A percentile compares a stretch with the other conserved stretches of the same genome.
Conservation (phyloP, 2,329 filamentous ascomycete species). For the Pseudopyrenochaeta lycopersici region DNA sequence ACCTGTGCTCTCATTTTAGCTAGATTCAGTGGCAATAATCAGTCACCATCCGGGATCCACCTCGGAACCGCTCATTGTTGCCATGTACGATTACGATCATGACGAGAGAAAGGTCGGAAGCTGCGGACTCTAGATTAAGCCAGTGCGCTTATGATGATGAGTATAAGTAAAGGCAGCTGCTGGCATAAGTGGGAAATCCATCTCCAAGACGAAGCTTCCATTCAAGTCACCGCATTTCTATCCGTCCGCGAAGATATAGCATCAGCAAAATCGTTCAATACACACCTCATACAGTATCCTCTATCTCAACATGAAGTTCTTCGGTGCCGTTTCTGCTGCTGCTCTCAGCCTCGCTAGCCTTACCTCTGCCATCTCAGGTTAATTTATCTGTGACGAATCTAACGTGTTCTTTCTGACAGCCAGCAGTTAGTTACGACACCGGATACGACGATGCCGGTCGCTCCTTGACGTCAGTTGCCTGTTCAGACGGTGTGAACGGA, state of each 20-base stretch:
- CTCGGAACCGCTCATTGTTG: slow-evolving; percentile 30
- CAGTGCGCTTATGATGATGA: slow-evolving; percentile 4
- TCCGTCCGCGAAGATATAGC: too few relatives aligned
- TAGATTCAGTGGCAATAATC: slow-evolving; percentile 27
- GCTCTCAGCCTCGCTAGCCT: slow-evolving; percentile 40
- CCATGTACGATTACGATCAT: slow-evolving; percentile 26
- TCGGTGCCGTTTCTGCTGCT: slow-evolving; percentile 29
- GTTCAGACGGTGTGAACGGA: slow-evolving; percentile 74
- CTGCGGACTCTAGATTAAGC: slow-evolving; percentile 21
- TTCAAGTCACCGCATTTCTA: neutral
- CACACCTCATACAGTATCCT: neutral
- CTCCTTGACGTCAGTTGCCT: slow-evolving; percentile 67
- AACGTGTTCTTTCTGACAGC: slow-evolving; percentile 6
- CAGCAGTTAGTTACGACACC: slow-evolving; percentile 72
- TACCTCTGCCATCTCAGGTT: slow-evolving; percentile 45
- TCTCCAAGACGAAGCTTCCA: neutral
- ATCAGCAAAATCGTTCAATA: neutral
- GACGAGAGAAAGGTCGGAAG: slow-evolving; percentile 26
- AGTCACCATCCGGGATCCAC: slow-evolving; percentile 29
- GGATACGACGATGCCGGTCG: slow-evolving; percentile 71
- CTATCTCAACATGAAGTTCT: slow-evolving; percentile 44
- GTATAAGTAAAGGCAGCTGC: slow-evolving; percentile 40
- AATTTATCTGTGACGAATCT: neutral
- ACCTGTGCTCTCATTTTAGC: slow-evolving; percentile 34
- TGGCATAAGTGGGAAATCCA: slow-evolving; percentile 5